Conservation (phyloP, 2,329 filamentous ascomycete genomes). For the Aotearoamyces nothofagi region DNA sequence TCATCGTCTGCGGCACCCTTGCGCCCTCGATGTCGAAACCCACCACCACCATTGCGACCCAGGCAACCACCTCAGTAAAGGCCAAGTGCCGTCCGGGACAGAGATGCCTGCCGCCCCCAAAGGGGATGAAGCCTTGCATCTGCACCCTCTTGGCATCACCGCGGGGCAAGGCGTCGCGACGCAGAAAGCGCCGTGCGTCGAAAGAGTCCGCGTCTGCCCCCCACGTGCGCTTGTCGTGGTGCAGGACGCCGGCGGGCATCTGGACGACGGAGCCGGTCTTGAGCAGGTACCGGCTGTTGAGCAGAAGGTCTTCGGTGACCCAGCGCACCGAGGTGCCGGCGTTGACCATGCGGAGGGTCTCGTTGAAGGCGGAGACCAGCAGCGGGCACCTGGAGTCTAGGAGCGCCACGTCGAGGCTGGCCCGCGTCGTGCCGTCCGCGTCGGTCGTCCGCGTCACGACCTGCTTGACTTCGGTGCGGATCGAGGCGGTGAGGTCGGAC, state of each 20-base stretch:
- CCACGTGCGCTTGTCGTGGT: conserved; percentile 29
- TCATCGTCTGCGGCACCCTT: too few relatives aligned
- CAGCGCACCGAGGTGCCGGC: conserved; percentile 23
- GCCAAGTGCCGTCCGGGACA: conserved; percentile 25
- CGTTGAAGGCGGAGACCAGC: conserved; percentile 28
- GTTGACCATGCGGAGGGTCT: conserved; percentile 27
- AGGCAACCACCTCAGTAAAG: conserved; percentile 22
- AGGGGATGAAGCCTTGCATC: conserved; percentile 22
- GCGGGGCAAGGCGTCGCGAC: conserved; percentile 6
- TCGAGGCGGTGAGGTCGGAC: conserved; percentile 12
- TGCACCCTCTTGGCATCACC: conserved; percentile 9
- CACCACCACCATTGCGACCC: conserved; percentile 19
- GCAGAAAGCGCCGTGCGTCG: conserved; percentile 26
- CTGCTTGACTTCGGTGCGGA: conserved; percentile 18
- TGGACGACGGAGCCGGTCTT: conserved; percentile 27
- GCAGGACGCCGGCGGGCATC: conserved; percentile 26
- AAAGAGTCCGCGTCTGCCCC: conserved; percentile 25
- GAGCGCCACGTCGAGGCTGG: too few relatives aligned
- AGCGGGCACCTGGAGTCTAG: conserved; percentile 27
- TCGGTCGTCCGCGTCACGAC: conserved; percentile 6
- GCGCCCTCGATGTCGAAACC: too few relatives aligned
- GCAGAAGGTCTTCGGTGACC: conserved; percentile 25
- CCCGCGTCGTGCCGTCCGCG: too few relatives aligned
- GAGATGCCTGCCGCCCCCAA: conserved; percentile 24
- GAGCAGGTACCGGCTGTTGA: conserved; percentile 28